phyloP scores from a whole-genome alignment of 805 yeast species.

The Teunomyces stri region DNA sequence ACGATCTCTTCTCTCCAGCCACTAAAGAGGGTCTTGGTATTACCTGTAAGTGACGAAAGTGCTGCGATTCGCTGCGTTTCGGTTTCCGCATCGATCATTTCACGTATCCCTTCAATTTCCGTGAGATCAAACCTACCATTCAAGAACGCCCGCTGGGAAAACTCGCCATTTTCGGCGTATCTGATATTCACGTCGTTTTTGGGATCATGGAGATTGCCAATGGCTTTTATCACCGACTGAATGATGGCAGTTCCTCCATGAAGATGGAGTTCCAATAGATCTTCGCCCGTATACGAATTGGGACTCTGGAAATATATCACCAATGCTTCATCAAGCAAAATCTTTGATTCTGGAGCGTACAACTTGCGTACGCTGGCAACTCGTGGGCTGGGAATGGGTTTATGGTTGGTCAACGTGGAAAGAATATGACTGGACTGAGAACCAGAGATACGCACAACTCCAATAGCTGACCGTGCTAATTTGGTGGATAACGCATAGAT shows the following conservation, averaged over 20 bases:
- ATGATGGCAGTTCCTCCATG: conserved; percentile 94
- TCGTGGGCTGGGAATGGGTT: conserved; percentile 45
- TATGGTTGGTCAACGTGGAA: conserved; percentile 42
- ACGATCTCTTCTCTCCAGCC: conserved; percentile 70
- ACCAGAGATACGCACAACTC: conserved; percentile 82
- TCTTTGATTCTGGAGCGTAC: conserved; percentile 37
- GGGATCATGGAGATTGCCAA: conserved; percentile 51
- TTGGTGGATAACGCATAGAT: conserved; percentile 89
- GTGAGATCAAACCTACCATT: conserved; percentile 84
- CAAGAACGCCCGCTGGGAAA: conserved; percentile 79
- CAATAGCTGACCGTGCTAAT: conserved; percentile 79
- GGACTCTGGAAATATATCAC: conserved; percentile 70
- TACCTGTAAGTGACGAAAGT: conserved; percentile 68
- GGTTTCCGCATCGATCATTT: conserved; percentile 89
- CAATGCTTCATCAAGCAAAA: conserved; percentile 74
- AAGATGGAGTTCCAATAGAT: conserved; percentile 79
- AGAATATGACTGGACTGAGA: conserved; percentile 50
- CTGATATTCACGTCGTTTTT: conserved; percentile 47
- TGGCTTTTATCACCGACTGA: conserved; percentile 61
- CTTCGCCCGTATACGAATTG: conserved; percentile 89
- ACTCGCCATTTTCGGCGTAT: conserved; percentile 92
- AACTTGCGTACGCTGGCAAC: conserved; percentile 58
- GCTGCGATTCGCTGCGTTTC: conserved; percentile 82
- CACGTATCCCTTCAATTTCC: conserved; percentile 86
- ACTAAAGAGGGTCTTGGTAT: conserved; percentile 51